A percentile compares a stretch with the other conserved stretches of the same genome.
phyloP scores from a whole-genome alignment of 257 asterid species.

The Orobanche coerulescens region DNA sequence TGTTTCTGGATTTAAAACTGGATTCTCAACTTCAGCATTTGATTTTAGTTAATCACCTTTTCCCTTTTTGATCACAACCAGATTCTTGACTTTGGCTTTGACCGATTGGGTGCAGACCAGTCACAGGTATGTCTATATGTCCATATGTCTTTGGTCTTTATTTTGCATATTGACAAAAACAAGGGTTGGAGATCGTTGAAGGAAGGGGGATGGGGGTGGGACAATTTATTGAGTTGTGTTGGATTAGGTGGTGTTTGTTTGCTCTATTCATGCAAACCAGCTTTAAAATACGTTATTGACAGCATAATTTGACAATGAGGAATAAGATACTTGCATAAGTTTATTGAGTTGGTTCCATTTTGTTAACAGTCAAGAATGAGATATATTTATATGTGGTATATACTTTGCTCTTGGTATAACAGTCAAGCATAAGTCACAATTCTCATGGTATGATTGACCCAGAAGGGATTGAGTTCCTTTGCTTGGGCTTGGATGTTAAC shows the following conservation, averaged over 20 bases:
- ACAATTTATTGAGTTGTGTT: neutral
- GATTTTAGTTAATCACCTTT: conserved; percentile 22
- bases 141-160: conserved; percentile 4
- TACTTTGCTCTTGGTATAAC: too few species aligned
- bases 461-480: too few species aligned
- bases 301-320: conserved; percentile 4
- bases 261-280: neutral
- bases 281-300: neutral
- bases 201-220: conserved; percentile 9
- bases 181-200: conserved; percentile 4
- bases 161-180: neutral
- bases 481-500: too few species aligned
- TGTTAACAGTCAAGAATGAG: neutral
- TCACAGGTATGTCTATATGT: conserved; percentile 54
- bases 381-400: neutral
- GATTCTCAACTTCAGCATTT: conserved; percentile 14
- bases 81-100: conserved; percentile 96
- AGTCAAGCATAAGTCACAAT: too few species aligned
- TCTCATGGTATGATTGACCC: too few species aligned
- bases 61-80: conserved; percentile 32
- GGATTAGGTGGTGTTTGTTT: neutral
- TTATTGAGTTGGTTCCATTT: neutral
- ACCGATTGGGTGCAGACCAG: conserved; percentile 93
- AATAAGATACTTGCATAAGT: neutral
- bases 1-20: neutral